Evolutionary conservation across 345 rosid genomes (phyloP).

Genomic region (Cardamine resedifolia): DNA sequence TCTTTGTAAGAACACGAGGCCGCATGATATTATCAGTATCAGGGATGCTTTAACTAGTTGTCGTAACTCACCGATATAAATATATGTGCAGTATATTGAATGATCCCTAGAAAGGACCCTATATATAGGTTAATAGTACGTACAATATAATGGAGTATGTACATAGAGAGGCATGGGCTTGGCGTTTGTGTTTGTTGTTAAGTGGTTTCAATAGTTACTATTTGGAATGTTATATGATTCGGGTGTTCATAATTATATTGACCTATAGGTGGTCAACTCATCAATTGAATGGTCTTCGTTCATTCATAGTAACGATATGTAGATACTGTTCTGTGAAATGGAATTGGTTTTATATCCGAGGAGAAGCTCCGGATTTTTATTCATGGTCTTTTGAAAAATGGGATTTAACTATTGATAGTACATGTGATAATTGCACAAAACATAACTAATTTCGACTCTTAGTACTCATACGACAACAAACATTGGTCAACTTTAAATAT

Average conservation of each 20-base stretch:
- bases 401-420: background rate
- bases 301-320: background rate
- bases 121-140: slow-evolving; percentile 26
- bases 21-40: slow-evolving; percentile 24
- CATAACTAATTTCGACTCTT: background rate
- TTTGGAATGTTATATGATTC: slow-evolving; percentile 7
- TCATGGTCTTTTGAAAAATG: background rate
- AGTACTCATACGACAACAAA: background rate
- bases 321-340: background rate
- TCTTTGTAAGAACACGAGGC: slow-evolving; percentile 32
- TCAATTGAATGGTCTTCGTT: background rate
- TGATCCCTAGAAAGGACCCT: slow-evolving; percentile 38
- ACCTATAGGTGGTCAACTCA: background rate
- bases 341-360: background rate
- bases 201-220: slow-evolving; percentile 16
- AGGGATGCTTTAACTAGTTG: slow-evolving; percentile 13
- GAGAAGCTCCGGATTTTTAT: background rate
- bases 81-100: slow-evolving; percentile 12
- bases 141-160: slow-evolving; percentile 1
- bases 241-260: background rate
- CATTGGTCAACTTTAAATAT: background rate
- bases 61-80: slow-evolving; percentile 13
- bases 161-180: slow-evolving; percentile 12
- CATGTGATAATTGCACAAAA: background rate
- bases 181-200: slow-evolving; percentile 30